Evolutionary conservation across 2,329 filamentous ascomycete species (phyloP).

Genomic region (Talaromyces funiculosus): DNA sequence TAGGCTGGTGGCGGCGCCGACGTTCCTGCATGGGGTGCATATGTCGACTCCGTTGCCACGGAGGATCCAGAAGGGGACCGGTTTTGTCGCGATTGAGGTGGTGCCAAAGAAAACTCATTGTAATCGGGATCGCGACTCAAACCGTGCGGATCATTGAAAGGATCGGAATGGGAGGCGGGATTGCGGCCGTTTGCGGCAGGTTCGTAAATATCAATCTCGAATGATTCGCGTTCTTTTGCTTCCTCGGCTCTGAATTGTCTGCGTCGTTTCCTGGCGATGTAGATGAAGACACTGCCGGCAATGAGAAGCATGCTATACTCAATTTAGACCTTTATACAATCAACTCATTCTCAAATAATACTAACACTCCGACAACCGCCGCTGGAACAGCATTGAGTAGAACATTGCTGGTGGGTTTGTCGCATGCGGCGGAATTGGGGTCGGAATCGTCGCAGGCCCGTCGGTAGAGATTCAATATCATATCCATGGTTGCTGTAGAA

Average conservation of each 20-base stretch:
- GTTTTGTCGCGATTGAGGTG: conserved; percentile 6
- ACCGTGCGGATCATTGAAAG: conserved; percentile 9
- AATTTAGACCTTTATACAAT: background rate
- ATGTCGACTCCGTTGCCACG: conserved; percentile 3
- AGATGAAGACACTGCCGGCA: conserved; percentile 1
- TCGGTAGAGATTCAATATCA: conserved; percentile 4
- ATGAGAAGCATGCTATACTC: conserved; percentile 10
- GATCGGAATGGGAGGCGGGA: conserved; percentile 5
- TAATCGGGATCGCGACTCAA: conserved; percentile 12
- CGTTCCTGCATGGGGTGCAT: background rate
- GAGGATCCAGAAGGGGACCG: conserved; percentile 5
- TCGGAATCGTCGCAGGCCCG: conserved; percentile 11
- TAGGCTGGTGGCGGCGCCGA: conserved; percentile 11
- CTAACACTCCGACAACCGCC: conserved; percentile 10
- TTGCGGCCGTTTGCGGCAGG: conserved; percentile 2
- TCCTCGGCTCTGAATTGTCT: conserved; percentile 6
- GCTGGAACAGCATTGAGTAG: conserved; percentile 13
- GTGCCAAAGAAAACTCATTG: conserved; percentile 14
- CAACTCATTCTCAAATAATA: background rate
- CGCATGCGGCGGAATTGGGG: conserved; percentile 9
- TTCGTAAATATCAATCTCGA: conserved; percentile 16
- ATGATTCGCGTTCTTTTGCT: conserved; percentile 13
- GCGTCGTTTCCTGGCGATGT: conserved; percentile 12
- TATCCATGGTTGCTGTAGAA: conserved; percentile 3
- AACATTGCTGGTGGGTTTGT: conserved; percentile 12